Evolutionary conservation across 1,284 basidiomycete species (phyloP).

Genomic region (Takashimella tepidaria): DNA sequence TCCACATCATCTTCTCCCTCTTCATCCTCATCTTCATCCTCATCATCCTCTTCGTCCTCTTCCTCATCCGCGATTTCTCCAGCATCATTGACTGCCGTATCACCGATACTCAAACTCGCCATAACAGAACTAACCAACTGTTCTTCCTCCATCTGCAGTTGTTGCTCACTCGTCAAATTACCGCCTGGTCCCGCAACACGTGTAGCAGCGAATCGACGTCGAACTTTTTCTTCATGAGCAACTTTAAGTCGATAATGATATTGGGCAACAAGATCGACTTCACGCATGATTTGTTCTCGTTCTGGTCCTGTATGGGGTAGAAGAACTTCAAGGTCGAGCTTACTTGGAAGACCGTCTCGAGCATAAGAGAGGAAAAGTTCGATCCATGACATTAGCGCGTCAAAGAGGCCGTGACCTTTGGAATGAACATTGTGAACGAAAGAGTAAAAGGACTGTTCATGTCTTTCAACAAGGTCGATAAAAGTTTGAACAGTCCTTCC

Average conservation of each 20-base stretch:
- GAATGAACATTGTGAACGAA: constrained; percentile 99
- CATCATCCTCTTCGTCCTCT: constrained; percentile 57
- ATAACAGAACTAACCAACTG: constrained; percentile 72
- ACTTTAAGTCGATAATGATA: constrained; percentile 92
- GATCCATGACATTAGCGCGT: constrained; percentile 92
- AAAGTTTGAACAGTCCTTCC: constrained; percentile 85
- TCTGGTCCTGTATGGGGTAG: constrained; percentile 73
- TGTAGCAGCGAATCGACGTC: constrained; percentile 64
- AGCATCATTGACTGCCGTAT: constrained; percentile 68
- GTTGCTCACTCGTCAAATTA: constrained; percentile 51
- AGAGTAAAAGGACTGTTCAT: constrained; percentile 91
- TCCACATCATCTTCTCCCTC: constrained; percentile 20
- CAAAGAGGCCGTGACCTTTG: constrained; percentile 92
- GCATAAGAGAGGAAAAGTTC: constrained; percentile 89
- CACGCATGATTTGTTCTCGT: constrained; percentile 67
- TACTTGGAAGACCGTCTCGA: constrained; percentile 70
- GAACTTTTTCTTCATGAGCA: constrained; percentile 79
- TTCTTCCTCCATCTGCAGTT: constrained; percentile 71
- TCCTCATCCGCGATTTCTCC: constrained; percentile 70
- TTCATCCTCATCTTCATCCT: constrained; percentile 48
- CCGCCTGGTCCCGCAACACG: constrained; percentile 46
- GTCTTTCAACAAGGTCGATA: constrained; percentile 86
- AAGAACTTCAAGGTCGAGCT: constrained; percentile 74
- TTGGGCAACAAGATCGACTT: constrained; percentile 77
- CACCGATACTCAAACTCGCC: constrained; percentile 70